Conservation (phyloP, 768 basidiomycete species). For the Mycena leptocephala region DNA sequence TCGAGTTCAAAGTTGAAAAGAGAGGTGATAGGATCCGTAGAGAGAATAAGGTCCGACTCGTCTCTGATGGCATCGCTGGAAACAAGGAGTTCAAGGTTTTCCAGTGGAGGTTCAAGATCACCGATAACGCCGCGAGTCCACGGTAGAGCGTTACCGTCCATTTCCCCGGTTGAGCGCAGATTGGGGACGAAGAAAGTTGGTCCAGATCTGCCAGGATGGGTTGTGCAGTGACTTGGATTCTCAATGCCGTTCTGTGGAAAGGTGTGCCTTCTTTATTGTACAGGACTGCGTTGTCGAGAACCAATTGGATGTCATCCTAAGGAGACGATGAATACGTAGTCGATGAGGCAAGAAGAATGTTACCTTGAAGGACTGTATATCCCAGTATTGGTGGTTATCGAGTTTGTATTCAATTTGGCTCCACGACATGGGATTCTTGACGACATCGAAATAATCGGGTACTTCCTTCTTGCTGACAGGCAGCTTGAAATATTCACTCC, state of each 20-base stretch:
- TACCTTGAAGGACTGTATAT: conserved; percentile 80
- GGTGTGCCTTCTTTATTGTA: conserved; percentile 88
- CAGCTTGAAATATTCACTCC: conserved; percentile 82
- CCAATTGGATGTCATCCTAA: conserved; percentile 87
- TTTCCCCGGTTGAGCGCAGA: conserved; percentile 2
- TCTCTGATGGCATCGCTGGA: conserved; percentile 69
- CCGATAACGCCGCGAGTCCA: conserved; percentile 60
- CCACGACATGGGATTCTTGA: conserved; percentile 94
- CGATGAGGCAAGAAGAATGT: neutral
- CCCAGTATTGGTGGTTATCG: conserved; percentile 87
- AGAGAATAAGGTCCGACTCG: conserved; percentile 69
- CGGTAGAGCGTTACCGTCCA: neutral
- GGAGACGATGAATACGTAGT: neutral
- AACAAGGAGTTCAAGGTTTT: conserved; percentile 69
- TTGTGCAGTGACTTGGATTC: conserved; percentile 64
- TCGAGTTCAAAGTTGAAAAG: conserved; percentile 81
- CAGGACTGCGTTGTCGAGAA: conserved; percentile 86
- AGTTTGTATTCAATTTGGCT: conserved; percentile 85
- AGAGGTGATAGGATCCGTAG: conserved; percentile 73
- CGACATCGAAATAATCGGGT: conserved; percentile 92
- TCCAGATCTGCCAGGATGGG: conserved; percentile 64
- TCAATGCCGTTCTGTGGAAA: conserved; percentile 79
- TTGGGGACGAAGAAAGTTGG: conserved; percentile 38
- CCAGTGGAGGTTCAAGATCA: conserved; percentile 82
- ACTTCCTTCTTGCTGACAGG: conserved; percentile 87